Percentiles rank a stretch among this genome's conserved stretches.
phyloP scores from a whole-genome alignment of 768 basidiomycete species.

The Ephemerocybe angulata region DNA sequence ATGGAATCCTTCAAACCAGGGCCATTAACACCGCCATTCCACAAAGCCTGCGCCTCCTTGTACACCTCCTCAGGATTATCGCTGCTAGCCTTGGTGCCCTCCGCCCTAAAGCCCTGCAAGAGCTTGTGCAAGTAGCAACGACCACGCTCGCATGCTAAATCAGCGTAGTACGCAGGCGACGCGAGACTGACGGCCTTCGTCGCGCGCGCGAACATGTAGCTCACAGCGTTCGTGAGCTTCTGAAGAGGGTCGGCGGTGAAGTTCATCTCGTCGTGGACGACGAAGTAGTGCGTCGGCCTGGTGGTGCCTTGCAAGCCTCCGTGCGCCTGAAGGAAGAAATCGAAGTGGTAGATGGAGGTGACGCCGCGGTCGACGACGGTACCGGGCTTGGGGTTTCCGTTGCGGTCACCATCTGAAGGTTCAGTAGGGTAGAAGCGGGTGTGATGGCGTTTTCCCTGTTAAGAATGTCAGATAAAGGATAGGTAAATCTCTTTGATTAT shows the following conservation, averaged over 20 bases:
- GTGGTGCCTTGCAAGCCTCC: slow-evolving; percentile 72
- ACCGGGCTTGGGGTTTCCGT: slow-evolving; percentile 73
- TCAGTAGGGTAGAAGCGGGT: slow-evolving; percentile 66
- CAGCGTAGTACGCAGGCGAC: slow-evolving; percentile 81
- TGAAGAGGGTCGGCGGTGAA: slow-evolving; percentile 72
- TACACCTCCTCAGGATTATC: slow-evolving; percentile 47
- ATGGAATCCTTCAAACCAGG: slow-evolving; percentile 59
- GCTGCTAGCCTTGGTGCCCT: slow-evolving; percentile 16
- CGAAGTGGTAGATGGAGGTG: slow-evolving; percentile 61
- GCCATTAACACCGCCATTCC: slow-evolving; percentile 54
- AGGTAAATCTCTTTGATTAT: slow-evolving; percentile 18
- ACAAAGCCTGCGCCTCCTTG: slow-evolving; percentile 50
- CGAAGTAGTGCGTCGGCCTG: slow-evolving; percentile 75
- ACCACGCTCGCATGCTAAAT: slow-evolving; percentile 62
- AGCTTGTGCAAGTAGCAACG: slow-evolving; percentile 75
- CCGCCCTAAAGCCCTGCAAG: slow-evolving; percentile 42
- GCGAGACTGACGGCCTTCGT: slow-evolving; percentile 83
- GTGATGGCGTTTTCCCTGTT: slow-evolving; percentile 46
- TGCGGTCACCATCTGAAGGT: slow-evolving; percentile 46
- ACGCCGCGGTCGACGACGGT: slow-evolving; percentile 82
- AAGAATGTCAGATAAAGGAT: slow-evolving; percentile 18
- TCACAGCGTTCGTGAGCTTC: slow-evolving; percentile 61
- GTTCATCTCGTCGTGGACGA: slow-evolving; percentile 74
- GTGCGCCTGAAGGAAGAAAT: slow-evolving; percentile 75
- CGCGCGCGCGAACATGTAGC: slow-evolving; percentile 81